These are phyloP conservation scores for Acanthochlamys bracteata DNA, from an alignment of 106 monocot species.

Conservation along the genomic window DNA sequence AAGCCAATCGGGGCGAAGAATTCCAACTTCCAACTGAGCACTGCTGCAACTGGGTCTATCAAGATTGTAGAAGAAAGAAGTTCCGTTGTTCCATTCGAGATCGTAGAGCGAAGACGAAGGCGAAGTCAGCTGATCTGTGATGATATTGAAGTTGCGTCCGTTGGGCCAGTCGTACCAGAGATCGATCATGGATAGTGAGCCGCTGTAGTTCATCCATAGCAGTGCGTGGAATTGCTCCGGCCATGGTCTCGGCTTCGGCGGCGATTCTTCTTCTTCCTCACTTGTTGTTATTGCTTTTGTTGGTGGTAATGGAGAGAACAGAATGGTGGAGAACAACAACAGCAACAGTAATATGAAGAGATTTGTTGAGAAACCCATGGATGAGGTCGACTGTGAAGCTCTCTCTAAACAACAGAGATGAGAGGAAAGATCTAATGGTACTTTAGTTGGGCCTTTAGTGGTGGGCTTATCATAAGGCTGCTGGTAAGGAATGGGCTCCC, in stretches of 20 bases:
- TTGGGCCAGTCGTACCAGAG: constrained; percentile 84
- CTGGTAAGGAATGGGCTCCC: too few species aligned
- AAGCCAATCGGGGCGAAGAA: constrained; percentile 82
- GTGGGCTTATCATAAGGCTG: too few species aligned
- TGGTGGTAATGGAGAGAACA: background rate
- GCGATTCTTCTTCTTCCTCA: background rate
- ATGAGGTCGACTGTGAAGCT: too few species aligned
- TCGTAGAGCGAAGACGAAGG: constrained; percentile 32
- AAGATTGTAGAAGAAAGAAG: constrained; percentile 70
- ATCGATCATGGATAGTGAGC: constrained; percentile 35
- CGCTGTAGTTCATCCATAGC: constrained; percentile 53
- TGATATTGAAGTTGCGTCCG: constrained; percentile 72
- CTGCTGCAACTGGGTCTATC: constrained; percentile 33
- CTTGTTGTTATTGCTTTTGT: background rate
- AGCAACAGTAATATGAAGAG: too few species aligned
- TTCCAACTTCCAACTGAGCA: constrained; percentile 42
- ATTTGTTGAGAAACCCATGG: too few species aligned
- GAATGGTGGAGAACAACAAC: background rate
- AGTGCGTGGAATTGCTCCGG: constrained; percentile 57
- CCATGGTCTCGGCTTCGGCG: constrained; percentile 43
- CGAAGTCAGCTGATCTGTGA: constrained; percentile 50
- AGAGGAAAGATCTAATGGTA: too few species aligned
- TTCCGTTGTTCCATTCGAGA: constrained; percentile 88
- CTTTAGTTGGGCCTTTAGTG: too few species aligned
- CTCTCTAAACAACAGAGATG: too few species aligned